These are phyloP conservation scores for Candida krabiensis DNA, from an alignment of 805 yeast genomes.

Conservation along the genomic window DNA sequence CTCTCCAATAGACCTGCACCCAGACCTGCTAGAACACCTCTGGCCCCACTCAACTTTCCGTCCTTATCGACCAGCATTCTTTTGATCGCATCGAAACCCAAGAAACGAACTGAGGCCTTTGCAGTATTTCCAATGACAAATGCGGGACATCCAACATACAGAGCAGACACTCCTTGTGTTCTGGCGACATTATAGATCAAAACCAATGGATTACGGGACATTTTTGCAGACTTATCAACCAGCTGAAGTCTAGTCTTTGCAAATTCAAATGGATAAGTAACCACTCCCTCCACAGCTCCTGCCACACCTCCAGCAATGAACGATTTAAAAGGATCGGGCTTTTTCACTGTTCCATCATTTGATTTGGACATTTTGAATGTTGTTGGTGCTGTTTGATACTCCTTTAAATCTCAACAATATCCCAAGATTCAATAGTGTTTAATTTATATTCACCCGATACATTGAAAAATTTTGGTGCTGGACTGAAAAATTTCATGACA, in stretches of 20 bases:
- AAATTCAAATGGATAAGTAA: constrained; percentile 95
- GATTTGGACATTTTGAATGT: constrained; percentile 1
- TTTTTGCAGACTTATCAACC: constrained; percentile 59
- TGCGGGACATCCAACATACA: constrained; percentile 96
- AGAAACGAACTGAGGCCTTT: constrained; percentile 91
- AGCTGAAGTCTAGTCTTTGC: constrained; percentile 93
- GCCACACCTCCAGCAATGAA: constrained; percentile 96
- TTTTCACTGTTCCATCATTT: constrained; percentile 11
- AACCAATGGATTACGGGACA: constrained; percentile 81
- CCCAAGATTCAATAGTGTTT: background rate
- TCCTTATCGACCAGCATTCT: constrained; percentile 72
- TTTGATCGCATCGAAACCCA: constrained; percentile 90
- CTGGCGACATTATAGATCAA: constrained; percentile 73
- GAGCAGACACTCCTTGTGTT: constrained; percentile 73
- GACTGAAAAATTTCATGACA: no score
- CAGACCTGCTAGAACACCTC: constrained; percentile 95
- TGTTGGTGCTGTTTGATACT: background rate
- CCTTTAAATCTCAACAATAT: background rate
- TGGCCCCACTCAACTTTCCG: constrained; percentile 83
- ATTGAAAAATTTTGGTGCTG: no score
- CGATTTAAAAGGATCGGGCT: constrained; percentile 73
- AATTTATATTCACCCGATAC: no score
- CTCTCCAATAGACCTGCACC: constrained; percentile 96
- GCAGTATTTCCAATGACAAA: constrained; percentile 94
- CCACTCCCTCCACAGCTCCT: constrained; percentile 91